Percentiles rank a stretch among this genome's conserved stretches.
These are phyloP conservation scores for Zasmidium cellare DNA, from an alignment of 2,329 filamentous ascomycete species.

Conservation along the genomic window DNA sequence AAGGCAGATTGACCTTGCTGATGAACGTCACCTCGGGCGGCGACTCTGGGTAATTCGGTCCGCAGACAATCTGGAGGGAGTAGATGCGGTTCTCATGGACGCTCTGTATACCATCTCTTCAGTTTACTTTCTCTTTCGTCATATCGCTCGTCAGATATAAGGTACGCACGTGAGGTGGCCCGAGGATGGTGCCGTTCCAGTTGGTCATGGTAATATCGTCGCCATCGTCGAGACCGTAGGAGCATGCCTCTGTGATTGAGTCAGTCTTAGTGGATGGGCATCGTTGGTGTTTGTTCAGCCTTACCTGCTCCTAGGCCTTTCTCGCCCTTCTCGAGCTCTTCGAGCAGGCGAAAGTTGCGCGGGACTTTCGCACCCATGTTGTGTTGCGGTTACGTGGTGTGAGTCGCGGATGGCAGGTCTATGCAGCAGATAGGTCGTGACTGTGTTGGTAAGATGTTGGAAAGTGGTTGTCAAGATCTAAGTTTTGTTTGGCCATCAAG, in stretches of 20 bases:
- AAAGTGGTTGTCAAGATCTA: not conserved
- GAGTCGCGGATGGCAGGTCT: not conserved
- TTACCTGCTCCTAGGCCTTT: conserved; percentile 90
- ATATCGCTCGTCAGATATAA: not conserved
- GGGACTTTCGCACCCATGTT: conserved; percentile 75
- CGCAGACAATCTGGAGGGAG: conserved; percentile 95
- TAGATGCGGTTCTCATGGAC: conserved; percentile 99
- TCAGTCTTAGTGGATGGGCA: conserved; percentile 11
- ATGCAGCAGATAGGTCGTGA: not conserved
- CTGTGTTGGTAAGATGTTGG: not conserved
- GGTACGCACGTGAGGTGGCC: conserved; percentile 82
- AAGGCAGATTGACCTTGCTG: conserved; percentile 94
- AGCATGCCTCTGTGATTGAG: conserved; percentile 75
- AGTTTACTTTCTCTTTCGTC: not conserved
- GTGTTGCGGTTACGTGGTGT: conserved; percentile 24
- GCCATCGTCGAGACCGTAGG: conserved; percentile 89
- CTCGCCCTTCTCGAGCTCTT: conserved; percentile 98
- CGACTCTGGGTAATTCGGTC: conserved; percentile 80
- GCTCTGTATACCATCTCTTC: conserved; percentile 57
- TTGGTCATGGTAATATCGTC: conserved; percentile 96
- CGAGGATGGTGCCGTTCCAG: conserved; percentile 98
- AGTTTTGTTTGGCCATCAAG: not conserved
- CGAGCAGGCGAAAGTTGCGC: conserved; percentile 91
- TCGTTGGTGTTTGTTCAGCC: conserved; percentile 8
- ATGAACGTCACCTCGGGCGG: conserved; percentile 91